These are phyloP conservation scores for Anacardium occidentale DNA, from an alignment of 345 rosid species.

Conservation along the genomic window DNA sequence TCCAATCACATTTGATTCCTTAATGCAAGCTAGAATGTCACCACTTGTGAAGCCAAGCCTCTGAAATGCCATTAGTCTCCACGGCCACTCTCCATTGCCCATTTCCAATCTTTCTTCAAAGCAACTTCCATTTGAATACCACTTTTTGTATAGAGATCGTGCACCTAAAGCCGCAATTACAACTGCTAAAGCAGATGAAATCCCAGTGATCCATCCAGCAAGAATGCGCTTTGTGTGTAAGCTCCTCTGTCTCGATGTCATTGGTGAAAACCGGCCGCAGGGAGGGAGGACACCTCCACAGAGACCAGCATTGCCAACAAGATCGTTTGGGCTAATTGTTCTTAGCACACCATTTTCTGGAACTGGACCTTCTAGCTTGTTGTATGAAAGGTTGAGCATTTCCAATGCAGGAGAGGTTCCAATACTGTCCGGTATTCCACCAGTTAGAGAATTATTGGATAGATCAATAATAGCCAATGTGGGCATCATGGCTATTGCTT, in stretches of 20 bases:
- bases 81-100: conserved; percentile 77
- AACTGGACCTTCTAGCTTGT: conserved; percentile 78
- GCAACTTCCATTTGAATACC: conserved; percentile 55
- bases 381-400: conserved; percentile 73
- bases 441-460: conserved; percentile 74
- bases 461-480: conserved; percentile 84
- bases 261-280: conserved; percentile 42
- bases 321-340: conserved; percentile 78
- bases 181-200: conserved; percentile 52
- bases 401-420: conserved; percentile 85
- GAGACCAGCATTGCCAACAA: conserved; percentile 68
- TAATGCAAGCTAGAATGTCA: conserved; percentile 69
- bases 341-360: conserved; percentile 70
- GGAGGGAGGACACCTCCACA: conserved; percentile 83
- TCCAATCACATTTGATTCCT: conserved; percentile 79
- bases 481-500: conserved; percentile 68
- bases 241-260: conserved; percentile 35
- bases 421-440: conserved; percentile 68
- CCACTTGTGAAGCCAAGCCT: conserved; percentile 74
- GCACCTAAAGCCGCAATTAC: conserved; percentile 45
- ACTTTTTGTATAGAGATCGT: conserved; percentile 47
- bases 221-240: conserved; percentile 52
- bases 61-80: conserved; percentile 91
- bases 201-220: conserved; percentile 63
- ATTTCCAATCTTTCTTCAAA: conserved; percentile 45